phyloP scores from a whole-genome alignment of 169 alveolate species.

The Plasmodium adleri region DNA sequence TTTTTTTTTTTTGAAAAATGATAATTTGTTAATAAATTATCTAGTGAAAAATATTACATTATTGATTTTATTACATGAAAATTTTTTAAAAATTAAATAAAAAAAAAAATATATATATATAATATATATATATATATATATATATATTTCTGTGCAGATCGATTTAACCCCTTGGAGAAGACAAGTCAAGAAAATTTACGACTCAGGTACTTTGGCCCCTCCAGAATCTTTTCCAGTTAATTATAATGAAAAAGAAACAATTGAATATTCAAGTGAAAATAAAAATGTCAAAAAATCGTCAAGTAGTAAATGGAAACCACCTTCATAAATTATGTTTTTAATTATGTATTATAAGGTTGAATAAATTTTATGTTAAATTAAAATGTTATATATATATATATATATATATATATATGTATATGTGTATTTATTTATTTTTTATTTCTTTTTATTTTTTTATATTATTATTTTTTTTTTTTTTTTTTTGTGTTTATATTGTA shows the following conservation, averaged over 20 bases:
- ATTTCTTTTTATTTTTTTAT: neutral
- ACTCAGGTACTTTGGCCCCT: conserved; percentile 77
- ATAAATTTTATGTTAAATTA: neutral
- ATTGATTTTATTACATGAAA: neutral
- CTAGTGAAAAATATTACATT: too few species aligned
- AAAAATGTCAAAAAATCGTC: conserved; percentile 39
- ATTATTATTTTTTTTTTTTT: neutral
- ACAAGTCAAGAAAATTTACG: conserved; percentile 73
- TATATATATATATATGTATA: too few species aligned
- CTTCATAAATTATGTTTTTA: conserved; percentile 25
- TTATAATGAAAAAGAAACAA: conserved; percentile 24
- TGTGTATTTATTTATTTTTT: conserved; percentile 5
- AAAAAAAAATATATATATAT: neutral
- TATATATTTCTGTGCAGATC: conserved; percentile 62
- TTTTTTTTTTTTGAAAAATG: neutral
- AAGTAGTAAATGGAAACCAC: conserved; percentile 72
- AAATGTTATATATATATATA: neutral
- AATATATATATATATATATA: neutral
- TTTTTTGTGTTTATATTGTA: too few species aligned
- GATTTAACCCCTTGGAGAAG: conserved; percentile 89
- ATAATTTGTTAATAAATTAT: neutral
- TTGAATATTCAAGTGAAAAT: conserved; percentile 34
- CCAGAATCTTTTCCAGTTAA: conserved; percentile 61
- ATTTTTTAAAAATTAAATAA: neutral
- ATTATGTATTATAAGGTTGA: neutral